phyloP scores from a whole-genome alignment of 345 rosid genomes.

The Salix arbutifolia region DNA sequence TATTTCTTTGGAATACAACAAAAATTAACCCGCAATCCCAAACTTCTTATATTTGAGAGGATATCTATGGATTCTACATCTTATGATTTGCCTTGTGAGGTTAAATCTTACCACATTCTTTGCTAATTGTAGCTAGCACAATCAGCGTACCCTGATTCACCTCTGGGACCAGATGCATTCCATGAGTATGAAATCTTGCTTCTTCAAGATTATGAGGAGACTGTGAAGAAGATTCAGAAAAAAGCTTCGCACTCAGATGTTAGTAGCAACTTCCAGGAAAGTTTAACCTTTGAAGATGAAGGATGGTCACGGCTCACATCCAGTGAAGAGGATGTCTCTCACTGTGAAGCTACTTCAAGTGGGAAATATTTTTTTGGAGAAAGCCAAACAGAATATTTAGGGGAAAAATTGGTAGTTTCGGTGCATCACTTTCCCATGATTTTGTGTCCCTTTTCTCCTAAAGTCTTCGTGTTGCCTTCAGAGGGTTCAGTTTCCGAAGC shows the following conservation, averaged over 20 bases:
- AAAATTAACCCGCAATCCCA: no score
- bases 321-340: conserved; percentile 41
- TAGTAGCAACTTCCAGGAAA: conserved; percentile 20
- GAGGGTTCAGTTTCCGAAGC: conserved; percentile 94
- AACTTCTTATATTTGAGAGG: not conserved
- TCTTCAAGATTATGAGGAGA: conserved; percentile 91
- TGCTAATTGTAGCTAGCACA: conserved; percentile 60
- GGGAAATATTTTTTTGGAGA: conserved; percentile 30
- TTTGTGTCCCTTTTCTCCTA: conserved; percentile 78
- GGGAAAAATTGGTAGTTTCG: conserved; percentile 48
- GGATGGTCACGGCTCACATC: conserved; percentile 61
- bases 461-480: conserved; percentile 87
- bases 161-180: conserved; percentile 91
- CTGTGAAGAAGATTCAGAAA: conserved; percentile 41
- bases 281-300: conserved; percentile 38
- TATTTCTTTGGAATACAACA: conserved; percentile 19
- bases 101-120: conserved; percentile 11
- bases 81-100: not conserved
- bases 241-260: conserved; percentile 31
- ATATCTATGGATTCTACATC: not conserved
- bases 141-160: conserved; percentile 77
- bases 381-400: conserved; percentile 34
- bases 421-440: conserved; percentile 89
- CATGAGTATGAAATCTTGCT: conserved; percentile 82
- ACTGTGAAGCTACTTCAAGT: conserved; percentile 38